phyloP scores from a whole-genome alignment of 257 asterid genomes.

The Capsicum baccatum region DNA sequence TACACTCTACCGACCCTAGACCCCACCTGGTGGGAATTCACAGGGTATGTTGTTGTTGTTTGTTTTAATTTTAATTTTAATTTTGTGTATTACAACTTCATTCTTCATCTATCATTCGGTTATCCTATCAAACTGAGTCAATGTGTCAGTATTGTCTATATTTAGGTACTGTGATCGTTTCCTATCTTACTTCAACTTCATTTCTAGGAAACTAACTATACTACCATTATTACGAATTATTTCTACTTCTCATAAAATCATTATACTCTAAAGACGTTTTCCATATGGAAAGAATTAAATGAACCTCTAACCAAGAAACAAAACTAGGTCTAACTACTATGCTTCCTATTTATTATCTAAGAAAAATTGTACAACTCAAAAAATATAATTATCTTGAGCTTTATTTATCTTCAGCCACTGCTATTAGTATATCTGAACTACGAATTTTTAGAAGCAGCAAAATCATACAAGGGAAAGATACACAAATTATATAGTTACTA shows the following conservation, averaged over 20 bases:
- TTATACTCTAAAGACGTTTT: neutral
- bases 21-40: too few relatives aligned
- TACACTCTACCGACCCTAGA: too few relatives aligned
- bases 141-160: neutral
- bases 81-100: neutral
- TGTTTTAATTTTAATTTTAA: neutral
- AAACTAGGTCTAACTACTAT: neutral
- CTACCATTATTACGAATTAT: neutral
- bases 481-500: slow-evolving; percentile 2
- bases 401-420: slow-evolving; percentile 20
- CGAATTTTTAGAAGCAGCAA: neutral
- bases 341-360: neutral
- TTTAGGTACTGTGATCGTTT: neutral
- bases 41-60: too few relatives aligned
- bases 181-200: slow-evolving; percentile 2
- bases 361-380: neutral
- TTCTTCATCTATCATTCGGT: slow-evolving; percentile 3
- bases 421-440: neutral
- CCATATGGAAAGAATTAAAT: neutral
- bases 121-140: slow-evolving; percentile 12
- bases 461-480: neutral
- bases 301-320: neutral
- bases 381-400: slow-evolving; percentile 11
- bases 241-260: slow-evolving; percentile 13
- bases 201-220: neutral